Conservation (phyloP, 2,329 filamentous ascomycete genomes). For the Pseudogymnoascus sp. region DNA sequence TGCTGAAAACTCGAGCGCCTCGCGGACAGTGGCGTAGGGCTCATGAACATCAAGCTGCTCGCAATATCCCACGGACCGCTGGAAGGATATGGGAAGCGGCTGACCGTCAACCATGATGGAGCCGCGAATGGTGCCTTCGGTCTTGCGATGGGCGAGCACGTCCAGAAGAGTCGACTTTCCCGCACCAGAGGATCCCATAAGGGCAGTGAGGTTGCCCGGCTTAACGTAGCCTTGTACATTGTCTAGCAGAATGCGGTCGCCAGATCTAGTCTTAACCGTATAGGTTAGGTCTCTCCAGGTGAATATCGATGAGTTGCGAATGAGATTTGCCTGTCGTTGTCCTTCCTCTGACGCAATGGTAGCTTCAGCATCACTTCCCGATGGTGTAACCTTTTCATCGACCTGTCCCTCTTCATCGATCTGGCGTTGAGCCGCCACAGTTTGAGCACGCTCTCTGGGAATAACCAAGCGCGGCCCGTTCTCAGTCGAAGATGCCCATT, state of each 20-base stretch:
- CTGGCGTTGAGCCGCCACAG: background rate
- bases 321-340: constrained; percentile 33
- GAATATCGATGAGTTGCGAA: constrained; percentile 59
- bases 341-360: constrained; percentile 14
- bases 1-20: constrained; percentile 83
- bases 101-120: constrained; percentile 63
- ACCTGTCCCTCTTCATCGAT: constrained; percentile 13
- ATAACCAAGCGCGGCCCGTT: background rate
- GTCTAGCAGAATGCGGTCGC: constrained; percentile 62
- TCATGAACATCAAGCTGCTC: constrained; percentile 90
- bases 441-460: background rate
- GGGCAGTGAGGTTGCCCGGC: constrained; percentile 57
- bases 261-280: constrained; percentile 52
- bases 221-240: constrained; percentile 76
- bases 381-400: constrained; percentile 14
- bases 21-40: constrained; percentile 73
- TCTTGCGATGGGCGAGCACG: constrained; percentile 73
- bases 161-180: constrained; percentile 85
- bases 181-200: constrained; percentile 59
- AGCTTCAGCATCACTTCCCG: constrained; percentile 17
- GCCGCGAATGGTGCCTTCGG: constrained; percentile 79
- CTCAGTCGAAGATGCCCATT: constrained; percentile 36
- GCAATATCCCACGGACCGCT: constrained; percentile 66
- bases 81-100: constrained; percentile 71
- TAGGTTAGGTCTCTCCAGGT: constrained; percentile 67